A percentile compares a stretch with the other conserved stretches of the same genome.
Evolutionary conservation across 257 asterid genomes (phyloP).

Genomic region (Scutellaria galericulata): DNA sequence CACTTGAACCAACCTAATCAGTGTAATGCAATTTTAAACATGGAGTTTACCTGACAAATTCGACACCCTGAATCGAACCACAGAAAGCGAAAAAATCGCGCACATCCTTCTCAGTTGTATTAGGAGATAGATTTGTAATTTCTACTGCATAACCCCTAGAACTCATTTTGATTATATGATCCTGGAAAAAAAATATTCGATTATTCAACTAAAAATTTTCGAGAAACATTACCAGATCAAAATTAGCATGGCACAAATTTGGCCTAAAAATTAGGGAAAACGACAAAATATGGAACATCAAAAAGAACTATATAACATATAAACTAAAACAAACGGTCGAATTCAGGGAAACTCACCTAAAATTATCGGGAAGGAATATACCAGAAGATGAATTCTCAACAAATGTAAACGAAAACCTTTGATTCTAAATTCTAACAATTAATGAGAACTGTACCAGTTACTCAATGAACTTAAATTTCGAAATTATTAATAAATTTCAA

Average conservation of each 20-base stretch:
- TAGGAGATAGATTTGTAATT: slow-evolving; percentile 66
- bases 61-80: slow-evolving; percentile 73
- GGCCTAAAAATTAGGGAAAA: background rate
- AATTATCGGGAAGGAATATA: background rate
- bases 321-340: background rate
- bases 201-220: background rate
- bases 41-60: slow-evolving; percentile 61
- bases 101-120: slow-evolving; percentile 77
- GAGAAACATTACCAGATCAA: background rate
- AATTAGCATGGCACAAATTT: background rate
- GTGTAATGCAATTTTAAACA: background rate
- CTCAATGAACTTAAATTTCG: background rate
- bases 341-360: background rate
- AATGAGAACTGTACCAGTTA: background rate
- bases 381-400: background rate
- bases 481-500: background rate
- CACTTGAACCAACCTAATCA: background rate
- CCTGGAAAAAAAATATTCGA: slow-evolving; percentile 9
- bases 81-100: slow-evolving; percentile 74
- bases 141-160: slow-evolving; percentile 67
- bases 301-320: slow-evolving; percentile 2
- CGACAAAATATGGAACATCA: background rate
- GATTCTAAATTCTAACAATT: background rate
- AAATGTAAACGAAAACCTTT: background rate
- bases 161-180: slow-evolving; percentile 47